Base-by-base conservation (phyloP, 805 yeast species). In the Nakazawaea siamensis region DNA sequence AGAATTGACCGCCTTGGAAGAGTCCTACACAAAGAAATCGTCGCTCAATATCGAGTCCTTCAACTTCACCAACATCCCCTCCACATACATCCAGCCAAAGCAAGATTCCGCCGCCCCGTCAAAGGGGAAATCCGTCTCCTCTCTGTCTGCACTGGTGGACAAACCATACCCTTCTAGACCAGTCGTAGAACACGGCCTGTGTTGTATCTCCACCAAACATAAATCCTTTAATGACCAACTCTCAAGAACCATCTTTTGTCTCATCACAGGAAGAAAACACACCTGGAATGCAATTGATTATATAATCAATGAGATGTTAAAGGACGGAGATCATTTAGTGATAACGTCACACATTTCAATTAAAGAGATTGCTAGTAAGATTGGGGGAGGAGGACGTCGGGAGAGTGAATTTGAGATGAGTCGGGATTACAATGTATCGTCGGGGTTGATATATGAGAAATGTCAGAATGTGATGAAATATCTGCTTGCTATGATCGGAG, bases 251-350 rank as follows among this genome's bases (percentile, higher is more conserved):
- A 58, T 76, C 4, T 43, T 81, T 40, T 70, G 76, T 11, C 73
- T 78, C 45, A 63, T 83, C 27, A 65, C 77, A 37, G 85, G 81
- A 4, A 61, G 84, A 38, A 63, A 61, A 31, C 82, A 79, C 53
- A 78, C 92, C 0, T 76, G 88, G 82, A 80, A 76, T 19, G 74
- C 84, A 1, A 54, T 83, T 13, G 90, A 82, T 50, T 83, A 79
- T 69, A 60, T 73, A 8, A 48, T 80, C 13, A 59, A 61, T 27
- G 59, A 64, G 29, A 54, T 76, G 7, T 57, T 75, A 5, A 68
- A 66, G 37, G 57, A 74, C 46, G 83, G 86, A 11, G 94, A 83
- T 52, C 67, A 71, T 27, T 53, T 83, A 3, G 70, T 83, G 2
- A 64, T 83, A 2, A 64, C 69, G 2, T 58, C 81, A 2, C 58